These are phyloP conservation scores for Tieghemostelium lacteum DNA, from an alignment of 78 protist genomes.

Conservation along the genomic window DNA sequence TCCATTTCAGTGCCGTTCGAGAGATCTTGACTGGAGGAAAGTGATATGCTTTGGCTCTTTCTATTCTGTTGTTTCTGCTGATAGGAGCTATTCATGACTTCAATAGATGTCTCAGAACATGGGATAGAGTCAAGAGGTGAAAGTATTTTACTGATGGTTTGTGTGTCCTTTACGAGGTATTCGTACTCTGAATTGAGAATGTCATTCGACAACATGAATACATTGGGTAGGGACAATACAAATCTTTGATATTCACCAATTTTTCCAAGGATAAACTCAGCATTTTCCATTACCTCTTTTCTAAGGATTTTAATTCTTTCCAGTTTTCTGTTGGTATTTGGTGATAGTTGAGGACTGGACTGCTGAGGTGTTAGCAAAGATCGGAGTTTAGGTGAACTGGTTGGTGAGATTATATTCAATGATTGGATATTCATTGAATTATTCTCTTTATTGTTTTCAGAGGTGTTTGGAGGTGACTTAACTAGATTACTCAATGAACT, in stretches of 20 bases:
- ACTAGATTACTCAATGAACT: background rate
- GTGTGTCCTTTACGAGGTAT: conserved; percentile 38
- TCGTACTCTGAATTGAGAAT: conserved; percentile 48
- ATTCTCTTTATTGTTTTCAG: background rate
- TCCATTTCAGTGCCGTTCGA: conserved; percentile 53
- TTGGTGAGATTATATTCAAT: background rate
- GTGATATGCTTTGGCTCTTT: background rate
- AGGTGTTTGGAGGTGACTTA: conserved; percentile 8
- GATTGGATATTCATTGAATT: background rate
- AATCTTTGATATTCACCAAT: conserved; percentile 61
- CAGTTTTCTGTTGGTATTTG: background rate
- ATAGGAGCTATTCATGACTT: background rate
- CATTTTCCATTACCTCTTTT: conserved; percentile 22
- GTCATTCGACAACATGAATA: conserved; percentile 13
- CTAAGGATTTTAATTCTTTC: conserved; percentile 13
- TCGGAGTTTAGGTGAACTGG: background rate
- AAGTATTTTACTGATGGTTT: conserved; percentile 40
- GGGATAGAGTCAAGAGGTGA: conserved; percentile 46
- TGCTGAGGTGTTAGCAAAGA: background rate
- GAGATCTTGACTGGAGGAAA: too few species aligned
- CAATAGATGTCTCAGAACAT: conserved; percentile 45
- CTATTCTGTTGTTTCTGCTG: background rate
- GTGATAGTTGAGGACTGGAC: background rate
- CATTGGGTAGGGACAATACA: conserved; percentile 57
- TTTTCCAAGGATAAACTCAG: conserved; percentile 51